Percentiles rank a stretch among this genome's conserved stretches.
Conservation (phyloP, 2,329 filamentous ascomycete species). For the Ceratocystis smalleyi region DNA sequence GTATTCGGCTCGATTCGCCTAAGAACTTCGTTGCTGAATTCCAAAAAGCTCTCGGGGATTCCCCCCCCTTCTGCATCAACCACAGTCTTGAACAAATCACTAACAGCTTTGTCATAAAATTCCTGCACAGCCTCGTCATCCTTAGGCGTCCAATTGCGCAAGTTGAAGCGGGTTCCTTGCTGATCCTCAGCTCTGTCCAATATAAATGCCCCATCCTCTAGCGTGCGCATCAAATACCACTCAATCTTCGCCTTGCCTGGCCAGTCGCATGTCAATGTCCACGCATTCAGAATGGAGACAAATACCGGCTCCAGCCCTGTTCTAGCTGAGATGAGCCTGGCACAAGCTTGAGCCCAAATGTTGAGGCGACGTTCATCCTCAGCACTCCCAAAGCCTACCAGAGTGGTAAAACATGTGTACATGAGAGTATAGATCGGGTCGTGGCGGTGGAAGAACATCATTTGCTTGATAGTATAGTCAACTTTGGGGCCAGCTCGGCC, state of each 20-base stretch:
- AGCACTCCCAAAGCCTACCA: slow-evolving; percentile 61
- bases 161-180: slow-evolving; percentile 52
- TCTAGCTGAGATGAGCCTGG: slow-evolving; percentile 63
- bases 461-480: slow-evolving; percentile 52
- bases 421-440: slow-evolving; percentile 73
- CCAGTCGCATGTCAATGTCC: slow-evolving; percentile 78
- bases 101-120: slow-evolving; percentile 72
- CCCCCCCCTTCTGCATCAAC: slow-evolving; percentile 72
- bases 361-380: slow-evolving; percentile 69
- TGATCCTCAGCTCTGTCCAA: slow-evolving; percentile 74
- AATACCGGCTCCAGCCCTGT: slow-evolving; percentile 66
- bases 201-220: slow-evolving; percentile 83
- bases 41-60: slow-evolving; percentile 71
- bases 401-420: slow-evolving; percentile 80
- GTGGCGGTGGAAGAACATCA: slow-evolving; percentile 76
- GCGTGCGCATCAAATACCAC: slow-evolving; percentile 84
- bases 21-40: slow-evolving; percentile 71
- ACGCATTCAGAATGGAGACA: slow-evolving; percentile 71
- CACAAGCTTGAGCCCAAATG: slow-evolving; percentile 78
- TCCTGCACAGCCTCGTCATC: slow-evolving; percentile 71
- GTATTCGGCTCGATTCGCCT: slow-evolving; percentile 57
- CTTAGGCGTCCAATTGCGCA: slow-evolving; percentile 58
- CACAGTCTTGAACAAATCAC: slow-evolving; percentile 69
- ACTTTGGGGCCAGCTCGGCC: slow-evolving; percentile 23
- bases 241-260: slow-evolving; percentile 79